Evolutionary conservation across 2,329 filamentous ascomycete genomes (phyloP), one percentile per base, ranked within the genome.

Genomic region (Diaporthe longicolla): DNA sequence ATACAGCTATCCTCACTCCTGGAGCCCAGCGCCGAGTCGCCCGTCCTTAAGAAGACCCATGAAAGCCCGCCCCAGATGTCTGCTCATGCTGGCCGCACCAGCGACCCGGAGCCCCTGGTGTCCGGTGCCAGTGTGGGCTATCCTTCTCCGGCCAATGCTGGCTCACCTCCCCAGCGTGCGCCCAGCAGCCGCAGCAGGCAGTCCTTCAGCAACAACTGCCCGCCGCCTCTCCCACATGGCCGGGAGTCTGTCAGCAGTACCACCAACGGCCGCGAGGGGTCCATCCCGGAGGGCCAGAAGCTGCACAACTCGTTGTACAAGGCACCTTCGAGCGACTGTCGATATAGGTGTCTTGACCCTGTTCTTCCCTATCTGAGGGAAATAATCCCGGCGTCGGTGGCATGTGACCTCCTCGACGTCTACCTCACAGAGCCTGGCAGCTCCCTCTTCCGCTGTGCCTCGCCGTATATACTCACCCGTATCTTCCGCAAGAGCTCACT

Each of bases 361-460:
- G 77, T 87, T 1, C 76, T 87, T 24, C 84, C 83, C 0, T 81
- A 81, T 40, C 78, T 87, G 6, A 74, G 80, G 29, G 80, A 82
- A 57, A 83, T 85, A 59, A 80, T 87, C 55, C 80, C 83, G 2
- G 80, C 82, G 3, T 81, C 82, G 3, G 79, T 86, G 2, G 86
- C 86, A 0, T 87, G 84, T 69, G 84, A 87, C 35, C 81, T 88
- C 17, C 80, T 88, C 2, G 86, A 88, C 65, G 82, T 87, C 1
- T 88, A 86, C 75, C 82, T 88, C 73, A 83, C 83, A 15, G 85
- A 86, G 35, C 83, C 85, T 0, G 84, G 83, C 4, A 85, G 81
- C 70, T 85, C 84, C 4, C 78, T 85, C 0, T 85, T 86, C 73
- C 82, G 83, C 19, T 84, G 82, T 50, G 83, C 84, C 0, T 88